phyloP scores from a whole-genome alignment of 257 asterid genomes.

The Nemophila menziesii region DNA sequence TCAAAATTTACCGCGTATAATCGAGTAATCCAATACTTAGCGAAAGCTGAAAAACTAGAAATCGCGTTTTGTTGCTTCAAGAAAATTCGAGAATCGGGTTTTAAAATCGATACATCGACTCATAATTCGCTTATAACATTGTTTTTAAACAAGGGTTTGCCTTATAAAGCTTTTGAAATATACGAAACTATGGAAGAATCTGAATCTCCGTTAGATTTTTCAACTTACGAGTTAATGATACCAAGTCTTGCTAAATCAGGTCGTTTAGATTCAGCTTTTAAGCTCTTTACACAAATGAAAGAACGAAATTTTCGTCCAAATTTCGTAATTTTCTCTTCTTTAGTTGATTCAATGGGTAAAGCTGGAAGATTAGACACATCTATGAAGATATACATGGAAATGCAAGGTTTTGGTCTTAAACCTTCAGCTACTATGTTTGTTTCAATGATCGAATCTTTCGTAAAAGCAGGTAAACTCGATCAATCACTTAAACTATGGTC shows the following conservation, averaged over 20 bases:
- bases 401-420: slow-evolving; percentile 80
- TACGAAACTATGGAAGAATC: slow-evolving; percentile 77
- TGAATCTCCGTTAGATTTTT: slow-evolving; percentile 69
- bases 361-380: slow-evolving; percentile 76
- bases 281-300: slow-evolving; percentile 44
- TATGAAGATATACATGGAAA: slow-evolving; percentile 72
- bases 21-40: slow-evolving; percentile 74
- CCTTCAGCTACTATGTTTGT: slow-evolving; percentile 81
- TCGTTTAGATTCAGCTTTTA: slow-evolving; percentile 60
- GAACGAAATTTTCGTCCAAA: slow-evolving; percentile 26
- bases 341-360: slow-evolving; percentile 46
- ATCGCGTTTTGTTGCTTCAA: slow-evolving; percentile 89
- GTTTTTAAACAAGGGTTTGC: slow-evolving; percentile 73
- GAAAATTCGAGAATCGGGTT: slow-evolving; percentile 71
- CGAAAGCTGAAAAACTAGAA: slow-evolving; percentile 92
- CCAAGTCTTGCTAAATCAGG: slow-evolving; percentile 90
- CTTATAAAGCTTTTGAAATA: slow-evolving; percentile 91
- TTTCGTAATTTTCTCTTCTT: slow-evolving; percentile 26
- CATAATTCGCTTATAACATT: slow-evolving; percentile 69
- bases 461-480: slow-evolving; percentile 85
- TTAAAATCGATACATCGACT: slow-evolving; percentile 56
- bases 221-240: slow-evolving; percentile 81
- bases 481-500: slow-evolving; percentile 75
- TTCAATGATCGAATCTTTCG: slow-evolving; percentile 77
- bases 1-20: slow-evolving; percentile 46